Conservation (phyloP, 129 eudicot genomes). For the Ambrosia trifida region DNA sequence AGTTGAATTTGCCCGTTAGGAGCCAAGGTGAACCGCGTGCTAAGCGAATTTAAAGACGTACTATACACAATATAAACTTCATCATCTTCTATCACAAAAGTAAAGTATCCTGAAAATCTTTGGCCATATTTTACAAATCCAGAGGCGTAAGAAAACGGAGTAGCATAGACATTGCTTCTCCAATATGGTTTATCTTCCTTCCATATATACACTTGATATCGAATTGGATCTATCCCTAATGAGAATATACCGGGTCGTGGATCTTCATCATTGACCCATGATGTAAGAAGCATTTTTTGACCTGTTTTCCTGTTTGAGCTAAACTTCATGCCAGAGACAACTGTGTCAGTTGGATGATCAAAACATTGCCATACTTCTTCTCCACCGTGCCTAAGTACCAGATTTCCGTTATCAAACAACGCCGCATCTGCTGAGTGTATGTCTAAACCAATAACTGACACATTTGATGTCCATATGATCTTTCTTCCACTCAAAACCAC, state of each 20-base stretch:
- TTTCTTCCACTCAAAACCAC: constrained; percentile 37
- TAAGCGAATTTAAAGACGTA: constrained; percentile 15
- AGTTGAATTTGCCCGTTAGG: constrained; percentile 26
- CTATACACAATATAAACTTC: constrained; percentile 23
- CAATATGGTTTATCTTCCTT: constrained; percentile 46
- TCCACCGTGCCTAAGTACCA: constrained; percentile 42
- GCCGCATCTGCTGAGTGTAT: constrained; percentile 37
- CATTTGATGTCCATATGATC: constrained; percentile 53
- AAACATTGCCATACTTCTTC: constrained; percentile 63
- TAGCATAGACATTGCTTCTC: constrained; percentile 43
- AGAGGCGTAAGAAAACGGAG: constrained; percentile 12
- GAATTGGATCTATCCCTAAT: constrained; percentile 38
- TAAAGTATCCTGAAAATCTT: constrained; percentile 29
- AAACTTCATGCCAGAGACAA: constrained; percentile 52
- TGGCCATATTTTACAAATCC: not conserved
- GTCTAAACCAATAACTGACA: not conserved
- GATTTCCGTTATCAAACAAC: constrained; percentile 52
- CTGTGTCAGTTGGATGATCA: constrained; percentile 53
- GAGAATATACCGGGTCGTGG: constrained; percentile 58
- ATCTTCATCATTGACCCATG: constrained; percentile 58
- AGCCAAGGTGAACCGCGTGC: constrained; percentile 24
- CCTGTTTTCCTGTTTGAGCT: constrained; percentile 30
- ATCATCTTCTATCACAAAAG: constrained; percentile 28
- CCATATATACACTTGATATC: constrained; percentile 40
- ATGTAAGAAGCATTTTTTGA: constrained; percentile 30